phyloP scores from a whole-genome alignment of 352 stramenopile species.

The Phytophthora europaea region DNA sequence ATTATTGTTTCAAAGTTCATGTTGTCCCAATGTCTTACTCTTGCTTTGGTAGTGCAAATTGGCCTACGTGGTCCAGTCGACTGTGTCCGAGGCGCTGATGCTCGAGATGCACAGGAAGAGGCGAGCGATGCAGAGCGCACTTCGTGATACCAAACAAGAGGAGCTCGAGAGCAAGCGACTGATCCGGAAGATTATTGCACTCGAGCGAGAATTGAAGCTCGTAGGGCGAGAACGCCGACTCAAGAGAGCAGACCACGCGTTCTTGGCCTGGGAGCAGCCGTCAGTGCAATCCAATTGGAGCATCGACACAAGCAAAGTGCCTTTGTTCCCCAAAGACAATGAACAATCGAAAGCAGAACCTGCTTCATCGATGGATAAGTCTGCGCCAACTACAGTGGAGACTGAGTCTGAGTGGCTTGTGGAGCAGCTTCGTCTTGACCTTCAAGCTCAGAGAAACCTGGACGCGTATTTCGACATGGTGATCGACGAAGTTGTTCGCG shows the following conservation, averaged over 20 bases:
- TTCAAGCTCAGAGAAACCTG: slow-evolving; percentile 48
- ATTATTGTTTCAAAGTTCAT: not conserved
- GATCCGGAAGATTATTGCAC: slow-evolving; percentile 45
- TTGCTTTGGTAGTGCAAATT: slow-evolving; percentile 63
- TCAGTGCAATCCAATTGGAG: slow-evolving; percentile 63
- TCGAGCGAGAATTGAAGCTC: slow-evolving; percentile 53
- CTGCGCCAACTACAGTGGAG: not conserved
- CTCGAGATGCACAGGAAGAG: slow-evolving; percentile 82
- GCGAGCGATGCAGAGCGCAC: slow-evolving; percentile 63
- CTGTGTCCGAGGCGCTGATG: slow-evolving; percentile 52
- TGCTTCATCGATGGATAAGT: not conserved
- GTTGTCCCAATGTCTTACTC: not conserved
- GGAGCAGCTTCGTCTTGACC: slow-evolving; percentile 22
- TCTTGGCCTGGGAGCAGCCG: slow-evolving; percentile 44
- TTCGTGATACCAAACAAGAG: slow-evolving; percentile 61
- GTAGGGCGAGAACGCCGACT: slow-evolving; percentile 48
- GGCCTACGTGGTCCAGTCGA: slow-evolving; percentile 53
- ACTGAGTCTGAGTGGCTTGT: slow-evolving; percentile 12
- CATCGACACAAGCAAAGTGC: slow-evolving; percentile 40
- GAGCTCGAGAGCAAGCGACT: slow-evolving; percentile 60
- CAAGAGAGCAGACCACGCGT: slow-evolving; percentile 43
- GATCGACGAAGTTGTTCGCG: slow-evolving; percentile 46
- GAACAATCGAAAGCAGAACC: not conserved
- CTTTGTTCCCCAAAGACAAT: slow-evolving; percentile 30
- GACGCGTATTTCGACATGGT: slow-evolving; percentile 58